Evolutionary conservation across 2,329 filamentous ascomycete species (phyloP).

Genomic region (Scedosporium dehoogii): DNA sequence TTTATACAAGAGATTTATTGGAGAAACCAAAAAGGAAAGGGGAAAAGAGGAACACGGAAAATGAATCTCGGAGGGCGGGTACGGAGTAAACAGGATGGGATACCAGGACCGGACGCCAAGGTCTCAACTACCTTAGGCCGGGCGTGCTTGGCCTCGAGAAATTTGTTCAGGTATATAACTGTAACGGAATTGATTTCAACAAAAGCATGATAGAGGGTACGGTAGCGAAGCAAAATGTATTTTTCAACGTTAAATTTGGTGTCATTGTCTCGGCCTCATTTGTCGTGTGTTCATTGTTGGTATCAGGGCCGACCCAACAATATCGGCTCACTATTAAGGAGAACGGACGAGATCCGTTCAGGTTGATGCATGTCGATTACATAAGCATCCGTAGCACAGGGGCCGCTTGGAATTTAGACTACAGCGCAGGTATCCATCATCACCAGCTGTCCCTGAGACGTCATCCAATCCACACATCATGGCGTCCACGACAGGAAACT

Average conservation of each 20-base stretch:
- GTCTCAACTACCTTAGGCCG: constrained; percentile 8
- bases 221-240: background rate
- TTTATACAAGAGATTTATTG: background rate
- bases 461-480: constrained; percentile 23
- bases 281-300: too few relatives aligned
- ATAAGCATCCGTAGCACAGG: background rate
- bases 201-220: background rate
- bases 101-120: background rate
- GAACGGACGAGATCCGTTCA: background rate
- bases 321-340: too few relatives aligned
- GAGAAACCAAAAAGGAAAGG: constrained; percentile 37
- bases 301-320: too few relatives aligned
- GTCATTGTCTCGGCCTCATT: too few relatives aligned
- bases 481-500: constrained; percentile 42
- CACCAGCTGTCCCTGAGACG: constrained; percentile 1
- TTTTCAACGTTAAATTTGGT: background rate
- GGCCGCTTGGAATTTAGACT: too few relatives aligned
- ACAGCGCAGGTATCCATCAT: too few relatives aligned
- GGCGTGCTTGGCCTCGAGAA: constrained; percentile 3
- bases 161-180: background rate
- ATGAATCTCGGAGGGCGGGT: constrained; percentile 28
- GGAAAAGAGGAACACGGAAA: constrained; percentile 75
- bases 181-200: constrained; percentile 3
- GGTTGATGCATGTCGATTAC: background rate
- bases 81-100: background rate